Evolutionary conservation across 331 rosid species (phyloP).

Genomic region (Pyrus hybrid): DNA sequence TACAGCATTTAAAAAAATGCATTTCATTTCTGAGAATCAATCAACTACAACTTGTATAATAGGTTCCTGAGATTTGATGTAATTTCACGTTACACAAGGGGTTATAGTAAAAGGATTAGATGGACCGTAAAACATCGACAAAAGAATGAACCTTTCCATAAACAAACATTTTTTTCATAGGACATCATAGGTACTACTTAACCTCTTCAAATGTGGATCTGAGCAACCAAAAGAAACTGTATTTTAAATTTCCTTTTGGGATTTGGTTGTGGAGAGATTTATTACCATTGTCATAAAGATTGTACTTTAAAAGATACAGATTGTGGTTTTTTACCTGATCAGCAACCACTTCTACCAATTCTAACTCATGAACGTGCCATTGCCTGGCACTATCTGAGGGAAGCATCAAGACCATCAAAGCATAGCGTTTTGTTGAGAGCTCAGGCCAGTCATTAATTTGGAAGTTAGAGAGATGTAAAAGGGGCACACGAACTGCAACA

Average conservation of each 20-base stretch:
- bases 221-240: neutral
- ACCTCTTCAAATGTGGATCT: neutral
- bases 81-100: neutral
- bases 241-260: neutral
- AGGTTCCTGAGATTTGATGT: neutral
- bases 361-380: slow-evolving; percentile 89
- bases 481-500: slow-evolving; percentile 95
- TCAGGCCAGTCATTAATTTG: slow-evolving; percentile 98
- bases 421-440: slow-evolving; percentile 81
- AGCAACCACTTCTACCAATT: slow-evolving; percentile 97
- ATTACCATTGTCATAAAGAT: neutral
- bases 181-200: neutral
- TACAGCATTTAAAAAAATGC: neutral
- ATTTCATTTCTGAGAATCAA: neutral
- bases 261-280: neutral
- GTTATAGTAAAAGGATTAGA: neutral
- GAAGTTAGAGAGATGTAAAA: slow-evolving; percentile 89
- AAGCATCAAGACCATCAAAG: slow-evolving; percentile 96
- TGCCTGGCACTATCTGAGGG: slow-evolving; percentile 92
- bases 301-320: neutral
- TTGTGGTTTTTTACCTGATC: slow-evolving; percentile 62
- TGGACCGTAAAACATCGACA: too few relatives aligned
- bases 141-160: neutral
- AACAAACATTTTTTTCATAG: neutral
- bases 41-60: neutral